Conservation (phyloP, 768 basidiomycete species). For the Hebeloma cylindrosporum region DNA sequence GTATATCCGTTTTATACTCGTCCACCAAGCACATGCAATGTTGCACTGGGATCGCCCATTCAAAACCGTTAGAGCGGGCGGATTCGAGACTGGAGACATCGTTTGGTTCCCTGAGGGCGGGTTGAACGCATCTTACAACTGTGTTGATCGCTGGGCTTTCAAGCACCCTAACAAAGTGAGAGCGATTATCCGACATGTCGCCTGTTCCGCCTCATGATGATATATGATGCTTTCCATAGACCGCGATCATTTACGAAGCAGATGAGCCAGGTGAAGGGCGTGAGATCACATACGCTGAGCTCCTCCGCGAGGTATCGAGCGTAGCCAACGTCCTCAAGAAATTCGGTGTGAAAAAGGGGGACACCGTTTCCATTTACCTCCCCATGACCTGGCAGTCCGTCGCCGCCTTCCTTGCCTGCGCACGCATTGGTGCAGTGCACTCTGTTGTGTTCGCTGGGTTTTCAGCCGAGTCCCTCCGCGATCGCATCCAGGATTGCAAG, state of each 20-base stretch:
- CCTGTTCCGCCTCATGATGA: conserved; percentile 1
- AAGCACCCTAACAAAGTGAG: conserved; percentile 77
- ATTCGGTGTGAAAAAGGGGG: conserved; percentile 92
- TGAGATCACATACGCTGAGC: conserved; percentile 77
- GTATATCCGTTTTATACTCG: not conserved
- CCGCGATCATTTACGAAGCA: conserved; percentile 97
- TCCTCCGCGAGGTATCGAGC: conserved; percentile 85
- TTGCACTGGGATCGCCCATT: conserved; percentile 90
- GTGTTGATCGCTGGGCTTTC: conserved; percentile 95
- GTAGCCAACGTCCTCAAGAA: conserved; percentile 90
- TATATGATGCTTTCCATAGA: conserved; percentile 40
- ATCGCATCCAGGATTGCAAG: conserved; percentile 87
- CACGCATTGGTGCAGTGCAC: conserved; percentile 94
- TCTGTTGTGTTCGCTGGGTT: conserved; percentile 98
- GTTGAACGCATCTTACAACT: conserved; percentile 94
- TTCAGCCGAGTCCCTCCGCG: conserved; percentile 90
- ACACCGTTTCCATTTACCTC: conserved; percentile 89
- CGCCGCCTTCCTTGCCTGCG: conserved; percentile 96
- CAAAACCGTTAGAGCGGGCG: conserved; percentile 79
- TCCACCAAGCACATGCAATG: conserved; percentile 67
- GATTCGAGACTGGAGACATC: conserved; percentile 83
- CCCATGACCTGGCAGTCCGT: conserved; percentile 96
- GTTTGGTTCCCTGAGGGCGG: conserved; percentile 96
- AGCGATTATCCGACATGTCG: not conserved
- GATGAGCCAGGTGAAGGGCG: conserved; percentile 86